Evolutionary conservation across 768 basidiomycete species (phyloP).

Genomic region (Macrolepiota albuminosa): DNA sequence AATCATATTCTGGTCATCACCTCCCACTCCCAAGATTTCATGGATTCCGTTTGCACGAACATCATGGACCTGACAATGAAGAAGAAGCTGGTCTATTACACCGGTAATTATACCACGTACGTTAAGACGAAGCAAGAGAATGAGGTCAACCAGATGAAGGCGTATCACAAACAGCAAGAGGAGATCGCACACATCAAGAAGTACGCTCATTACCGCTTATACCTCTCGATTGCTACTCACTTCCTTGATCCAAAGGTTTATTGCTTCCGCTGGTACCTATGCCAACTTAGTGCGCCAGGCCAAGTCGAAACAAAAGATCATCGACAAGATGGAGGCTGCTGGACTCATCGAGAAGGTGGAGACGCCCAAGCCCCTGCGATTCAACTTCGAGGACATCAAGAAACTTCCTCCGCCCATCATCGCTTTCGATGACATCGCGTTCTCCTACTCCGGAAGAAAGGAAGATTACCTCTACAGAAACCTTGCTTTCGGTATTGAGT

Average conservation of each 20-base stretch:
- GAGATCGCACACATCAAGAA: conserved; percentile 99
- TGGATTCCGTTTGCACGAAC: conserved; percentile 97
- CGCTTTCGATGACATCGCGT: conserved; percentile 92
- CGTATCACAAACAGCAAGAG: conserved; percentile 96
- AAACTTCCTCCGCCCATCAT: conserved; percentile 96
- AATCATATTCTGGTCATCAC: conserved; percentile 98
- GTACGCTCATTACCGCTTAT: conserved; percentile 36
- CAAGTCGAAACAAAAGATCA: conserved; percentile 99
- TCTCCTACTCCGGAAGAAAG: conserved; percentile 90
- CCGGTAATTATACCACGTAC: conserved; percentile 96
- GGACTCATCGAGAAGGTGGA: conserved; percentile 94
- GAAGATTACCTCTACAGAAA: conserved; percentile 84
- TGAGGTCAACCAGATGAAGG: conserved; percentile 99
- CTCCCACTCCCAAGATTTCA: conserved; percentile 98
- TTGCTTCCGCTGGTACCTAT: conserved; percentile 99
- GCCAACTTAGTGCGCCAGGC: conserved; percentile 98
- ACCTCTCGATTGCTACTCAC: neutral
- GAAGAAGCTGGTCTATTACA: conserved; percentile 93
- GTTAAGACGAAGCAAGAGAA: conserved; percentile 96
- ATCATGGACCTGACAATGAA: conserved; percentile 93
- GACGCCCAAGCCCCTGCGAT: conserved; percentile 63
- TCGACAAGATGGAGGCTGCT: conserved; percentile 99
- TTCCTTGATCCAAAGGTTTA: conserved; percentile 55
- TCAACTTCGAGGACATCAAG: conserved; percentile 94
- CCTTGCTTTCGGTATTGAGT: conserved; percentile 98